Percentiles rank a stretch among this genome's conserved stretches.
Conservation (phyloP, 805 yeast genomes). For the Ogataea paradorogensis region DNA sequence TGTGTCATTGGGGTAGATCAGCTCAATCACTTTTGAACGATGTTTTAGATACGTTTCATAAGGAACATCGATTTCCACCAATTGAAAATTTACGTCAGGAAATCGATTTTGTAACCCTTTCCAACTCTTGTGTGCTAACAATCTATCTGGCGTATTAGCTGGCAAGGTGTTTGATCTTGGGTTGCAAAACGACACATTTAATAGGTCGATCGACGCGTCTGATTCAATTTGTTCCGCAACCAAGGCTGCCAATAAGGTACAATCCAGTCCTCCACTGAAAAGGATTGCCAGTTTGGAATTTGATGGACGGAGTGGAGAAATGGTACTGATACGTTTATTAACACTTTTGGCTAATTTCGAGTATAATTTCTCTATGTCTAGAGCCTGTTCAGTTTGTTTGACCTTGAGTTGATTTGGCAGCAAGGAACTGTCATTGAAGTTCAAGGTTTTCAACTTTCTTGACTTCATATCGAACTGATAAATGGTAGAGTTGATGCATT, state of each 20-base stretch:
- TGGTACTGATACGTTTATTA: constrained; percentile 50
- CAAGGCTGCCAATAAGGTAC: constrained; percentile 72
- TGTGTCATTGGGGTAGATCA: constrained; percentile 81
- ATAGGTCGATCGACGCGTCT: constrained; percentile 57
- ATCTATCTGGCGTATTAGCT: constrained; percentile 80
- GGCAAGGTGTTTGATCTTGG: constrained; percentile 67
- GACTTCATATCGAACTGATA: constrained; percentile 39
- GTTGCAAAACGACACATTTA: constrained; percentile 91
- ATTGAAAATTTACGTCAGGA: constrained; percentile 41
- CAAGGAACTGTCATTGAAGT: constrained; percentile 10
- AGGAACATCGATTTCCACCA: constrained; percentile 72
- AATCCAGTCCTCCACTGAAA: constrained; percentile 95
- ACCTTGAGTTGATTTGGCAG: constrained; percentile 22
- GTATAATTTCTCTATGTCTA: constrained; percentile 24
- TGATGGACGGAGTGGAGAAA: constrained; percentile 50
- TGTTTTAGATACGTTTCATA: constrained; percentile 60
- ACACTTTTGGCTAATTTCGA: constrained; percentile 39
- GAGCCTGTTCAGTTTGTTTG: background rate
- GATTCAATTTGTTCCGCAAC: constrained; percentile 34
- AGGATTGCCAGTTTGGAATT: constrained; percentile 53
- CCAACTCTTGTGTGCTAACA: constrained; percentile 66
- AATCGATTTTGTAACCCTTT: constrained; percentile 43
- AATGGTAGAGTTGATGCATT: constrained; percentile 54
- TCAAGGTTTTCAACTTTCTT: constrained; percentile 17
- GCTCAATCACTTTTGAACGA: constrained; percentile 49